phyloP scores from a whole-genome alignment of 148 eudicot genomes.

The Hydrangea macrophylla region DNA sequence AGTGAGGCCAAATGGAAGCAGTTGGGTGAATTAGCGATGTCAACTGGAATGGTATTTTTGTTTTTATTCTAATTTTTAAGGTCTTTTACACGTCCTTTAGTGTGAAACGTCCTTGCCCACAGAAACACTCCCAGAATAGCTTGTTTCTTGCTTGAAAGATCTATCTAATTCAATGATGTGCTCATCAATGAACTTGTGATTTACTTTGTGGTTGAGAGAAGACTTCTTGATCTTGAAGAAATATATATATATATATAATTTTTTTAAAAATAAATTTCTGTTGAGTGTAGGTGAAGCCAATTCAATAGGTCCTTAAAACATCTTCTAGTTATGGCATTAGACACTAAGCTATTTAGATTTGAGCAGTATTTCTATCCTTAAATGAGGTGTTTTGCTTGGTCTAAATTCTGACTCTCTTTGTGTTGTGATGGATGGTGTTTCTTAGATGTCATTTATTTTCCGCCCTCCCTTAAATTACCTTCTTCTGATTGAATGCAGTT shows the following conservation, averaged over 20 bases:
- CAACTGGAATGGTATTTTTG: slow-evolving; percentile 69
- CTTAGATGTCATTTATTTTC: not conserved
- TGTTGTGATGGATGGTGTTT: not conserved
- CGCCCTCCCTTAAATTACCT: no score
- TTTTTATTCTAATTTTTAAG: not conserved
- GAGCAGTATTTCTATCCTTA: not conserved
- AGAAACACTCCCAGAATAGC: not conserved
- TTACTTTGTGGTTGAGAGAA: not conserved
- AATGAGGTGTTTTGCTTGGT: not conserved
- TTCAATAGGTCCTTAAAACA: not conserved
- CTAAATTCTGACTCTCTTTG: not conserved
- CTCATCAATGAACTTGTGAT: not conserved
- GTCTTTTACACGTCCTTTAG: not conserved
- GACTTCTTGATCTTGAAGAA: not conserved
- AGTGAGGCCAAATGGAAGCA: slow-evolving; percentile 97
- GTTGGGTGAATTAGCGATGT: slow-evolving; percentile 95
- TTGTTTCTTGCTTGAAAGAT: not conserved
- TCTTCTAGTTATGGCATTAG: not conserved
- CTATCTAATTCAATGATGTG: not conserved
- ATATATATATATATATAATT: not conserved
- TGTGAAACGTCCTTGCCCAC: not conserved
- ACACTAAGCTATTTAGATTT: not conserved
- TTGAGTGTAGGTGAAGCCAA: not conserved
- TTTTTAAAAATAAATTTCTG: no score
- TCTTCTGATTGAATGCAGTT: no score